Evolutionary conservation across 1,284 basidiomycete genomes (phyloP).

Genomic region (Earliella scabrosa): DNA sequence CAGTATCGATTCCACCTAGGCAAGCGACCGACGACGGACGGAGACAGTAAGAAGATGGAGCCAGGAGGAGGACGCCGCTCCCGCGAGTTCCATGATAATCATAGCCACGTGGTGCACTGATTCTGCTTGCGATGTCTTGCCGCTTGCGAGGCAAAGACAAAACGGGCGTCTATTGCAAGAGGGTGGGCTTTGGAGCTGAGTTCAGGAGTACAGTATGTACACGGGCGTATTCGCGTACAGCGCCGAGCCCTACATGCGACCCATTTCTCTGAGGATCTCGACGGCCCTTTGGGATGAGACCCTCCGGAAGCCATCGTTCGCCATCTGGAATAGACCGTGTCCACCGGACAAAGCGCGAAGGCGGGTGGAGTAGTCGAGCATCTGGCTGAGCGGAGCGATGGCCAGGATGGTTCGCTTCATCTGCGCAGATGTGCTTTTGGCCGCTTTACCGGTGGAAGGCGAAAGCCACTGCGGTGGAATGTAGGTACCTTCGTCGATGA

Average conservation of each 20-base stretch:
- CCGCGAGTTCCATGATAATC: too few relatives aligned
- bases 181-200: too few relatives aligned
- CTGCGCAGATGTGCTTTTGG: conserved; percentile 35
- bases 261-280: conserved; percentile 79
- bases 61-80: too few relatives aligned
- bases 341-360: conserved; percentile 84
- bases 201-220: too few relatives aligned
- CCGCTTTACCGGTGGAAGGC: conserved; percentile 58
- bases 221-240: too few relatives aligned
- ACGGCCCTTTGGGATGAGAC: conserved; percentile 62
- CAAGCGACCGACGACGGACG: too few relatives aligned
- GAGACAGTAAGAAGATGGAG: too few relatives aligned
- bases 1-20: too few relatives aligned
- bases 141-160: too few relatives aligned
- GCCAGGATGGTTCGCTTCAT: conserved; percentile 68
- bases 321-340: conserved; percentile 82
- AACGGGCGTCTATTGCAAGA: too few relatives aligned
- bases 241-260: conserved; percentile 56
- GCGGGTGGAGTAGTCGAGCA: conserved; percentile 81
- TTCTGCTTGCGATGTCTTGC: too few relatives aligned
- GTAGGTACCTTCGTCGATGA: conserved; percentile 65
- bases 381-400: conserved; percentile 75
- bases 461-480: conserved; percentile 75
- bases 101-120: too few relatives aligned
- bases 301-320: conserved; percentile 71